Percentiles rank a stretch among this genome's conserved stretches.
Conservation (phyloP, 164 flowering plant genomes). For the Nelumbo lutea region DNA sequence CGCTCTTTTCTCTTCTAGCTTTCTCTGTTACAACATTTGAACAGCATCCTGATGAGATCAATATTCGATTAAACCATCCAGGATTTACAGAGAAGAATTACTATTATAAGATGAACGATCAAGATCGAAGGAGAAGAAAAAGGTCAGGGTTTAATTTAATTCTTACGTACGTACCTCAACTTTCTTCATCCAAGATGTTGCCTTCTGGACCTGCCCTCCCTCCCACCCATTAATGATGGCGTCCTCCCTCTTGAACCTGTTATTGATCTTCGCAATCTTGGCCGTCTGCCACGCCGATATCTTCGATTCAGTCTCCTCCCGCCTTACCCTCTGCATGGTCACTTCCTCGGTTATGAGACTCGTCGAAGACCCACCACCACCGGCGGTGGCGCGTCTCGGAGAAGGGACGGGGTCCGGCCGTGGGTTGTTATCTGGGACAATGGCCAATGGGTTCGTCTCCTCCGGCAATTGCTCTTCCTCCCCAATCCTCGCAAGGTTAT, state of each 20-base stretch:
- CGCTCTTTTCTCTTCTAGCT: constrained; percentile 86
- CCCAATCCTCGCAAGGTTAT: constrained; percentile 19
- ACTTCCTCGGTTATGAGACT: constrained; percentile 18
- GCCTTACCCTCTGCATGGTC: constrained; percentile 69
- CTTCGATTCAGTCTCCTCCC: constrained; percentile 89
- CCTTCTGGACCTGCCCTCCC: constrained; percentile 63
- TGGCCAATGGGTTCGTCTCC: constrained; percentile 40
- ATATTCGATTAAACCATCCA: no score
- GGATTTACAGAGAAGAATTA: no score
- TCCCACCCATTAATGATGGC: constrained; percentile 84
- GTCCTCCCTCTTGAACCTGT: constrained; percentile 87
- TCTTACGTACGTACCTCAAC: constrained; percentile 52
- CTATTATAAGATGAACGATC: no score
- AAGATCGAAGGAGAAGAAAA: no score
- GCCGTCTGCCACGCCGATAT: constrained; percentile 90
- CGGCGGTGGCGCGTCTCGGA: constrained; percentile 8
- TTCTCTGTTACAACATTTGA: constrained; percentile 48
- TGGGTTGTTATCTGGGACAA: constrained; percentile 33
- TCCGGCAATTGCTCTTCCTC: constrained; percentile 21
- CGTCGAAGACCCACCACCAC: constrained; percentile 4
- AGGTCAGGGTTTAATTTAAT: neutral
- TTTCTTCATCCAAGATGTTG: constrained; percentile 82
- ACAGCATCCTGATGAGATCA: no score
- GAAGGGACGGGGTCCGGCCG: constrained; percentile 24
- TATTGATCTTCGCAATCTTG: constrained; percentile 79